Base-by-base conservation (phyloP, 1,139 yeast species). In the Zygosaccharomyces pseudobailii region DNA sequence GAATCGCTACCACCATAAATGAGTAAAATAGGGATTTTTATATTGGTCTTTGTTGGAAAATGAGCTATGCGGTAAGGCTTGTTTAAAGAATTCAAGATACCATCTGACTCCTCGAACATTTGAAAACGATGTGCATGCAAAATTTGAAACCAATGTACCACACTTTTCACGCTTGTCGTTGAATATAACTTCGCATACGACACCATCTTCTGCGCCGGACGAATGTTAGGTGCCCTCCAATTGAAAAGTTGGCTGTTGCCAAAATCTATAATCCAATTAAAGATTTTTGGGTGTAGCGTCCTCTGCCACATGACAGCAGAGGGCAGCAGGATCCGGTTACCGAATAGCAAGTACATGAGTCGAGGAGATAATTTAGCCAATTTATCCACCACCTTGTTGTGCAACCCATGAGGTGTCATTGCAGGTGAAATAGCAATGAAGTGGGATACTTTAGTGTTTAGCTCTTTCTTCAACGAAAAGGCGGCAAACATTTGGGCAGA, bases 81-180 rank as follows among this genome's bases (percentile, higher is more conserved):
- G 20, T 76, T 67, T 27, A 67, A 55, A 3, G 70, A 58, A 42
- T 65, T 65, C 42, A 66, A 52, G 56, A 71, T 46, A 51, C 68
- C 62, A 30, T 63, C 64, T 7, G 67, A 66, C 50, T 87, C 96
- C 59, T 84, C 90, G 67, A 82, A 90, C 95, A 90, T 84, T 66
- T 88, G 96, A 65, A 90, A 89, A 45, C 80, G 78, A 37, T 80
- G 80, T n/a, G 87, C 74, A 40, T 86, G 73, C 53, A 90, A 85
- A 48, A 90, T 88, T 68, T 90, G 97, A 65, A 90, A 90, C 97
- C 97, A 90, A 68, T 90, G 97, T 31, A 89, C 97, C 41, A 88
- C 92, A 22, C 87, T 80, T 66, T 90, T 90, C 39, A 89, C 97
- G 3, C 94, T 83, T 0, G 97, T 88, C 23, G 95, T 86, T 1